Evolutionary conservation across 2,329 filamentous ascomycete species (phyloP), one percentile per base, ranked within the genome.

Genomic region (Beauveria pseudobassiana): DNA sequence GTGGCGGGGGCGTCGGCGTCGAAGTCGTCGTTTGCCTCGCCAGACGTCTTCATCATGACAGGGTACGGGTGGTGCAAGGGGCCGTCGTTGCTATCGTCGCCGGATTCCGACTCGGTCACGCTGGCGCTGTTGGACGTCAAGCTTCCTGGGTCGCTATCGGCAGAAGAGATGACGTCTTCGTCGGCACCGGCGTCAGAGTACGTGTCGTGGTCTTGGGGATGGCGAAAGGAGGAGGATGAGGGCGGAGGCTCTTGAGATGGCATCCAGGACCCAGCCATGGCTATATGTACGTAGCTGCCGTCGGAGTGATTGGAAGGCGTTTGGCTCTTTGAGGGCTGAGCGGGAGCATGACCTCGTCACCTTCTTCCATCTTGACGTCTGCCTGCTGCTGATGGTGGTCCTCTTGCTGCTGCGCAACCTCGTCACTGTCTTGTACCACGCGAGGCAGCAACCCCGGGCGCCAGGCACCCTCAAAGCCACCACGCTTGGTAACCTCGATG

Each of bases 81-180:
- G 20, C 30, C 30, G 22, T 34, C 20, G 38, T 34, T 14, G 53
- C n/a, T 22, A 16, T 58, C 48, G 20, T 59, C 56, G 2, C 38
- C 56, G 24, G 43, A 57, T 7, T 51, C 48, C 5, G 30, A 51
- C 45, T 59, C 57, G 46, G 48, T 46, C 2, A 16, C 49, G n/a
- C 57, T 51, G 34, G 46, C 46, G 34, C 56, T 59, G 34, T 43
- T 42, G 38, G 57, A 59, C 6, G 57, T 52, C 49, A 52, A 22
- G 26, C 57, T 59, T 45, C 49, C 57, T 7, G 24, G 34, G 48
- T 52, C 48, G 48, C 57, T 59, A 24, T 52, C 57, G 22, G 48
- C 45, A 22, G 49, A 52, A 24, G 34, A 59, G 20, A 42, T 5
- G 12, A 22, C 57, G 38, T 59, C 57, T 8, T 52, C 48, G 10